Conservation (phyloP, 805 yeast genomes). For the Nakazawaea wickerhamii region DNA sequence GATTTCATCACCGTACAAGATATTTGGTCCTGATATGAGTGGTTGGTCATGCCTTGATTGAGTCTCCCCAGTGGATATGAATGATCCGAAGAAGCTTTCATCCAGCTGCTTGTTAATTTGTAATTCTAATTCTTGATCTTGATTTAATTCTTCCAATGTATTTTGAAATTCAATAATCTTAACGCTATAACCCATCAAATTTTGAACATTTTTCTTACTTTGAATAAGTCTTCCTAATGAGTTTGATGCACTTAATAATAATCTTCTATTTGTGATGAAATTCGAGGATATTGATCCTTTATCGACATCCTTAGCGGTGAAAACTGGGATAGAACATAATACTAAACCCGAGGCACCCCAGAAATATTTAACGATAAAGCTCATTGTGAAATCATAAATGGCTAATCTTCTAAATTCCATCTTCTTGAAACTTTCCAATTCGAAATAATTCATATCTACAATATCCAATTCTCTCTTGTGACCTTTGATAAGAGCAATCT, state of each 20-base stretch:
- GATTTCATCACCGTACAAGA: slow-evolving; percentile 50
- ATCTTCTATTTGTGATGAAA: slow-evolving; percentile 82
- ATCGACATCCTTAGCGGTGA: slow-evolving; percentile 32
- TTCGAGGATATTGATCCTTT: slow-evolving; percentile 54
- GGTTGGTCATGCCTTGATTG: slow-evolving; percentile 14
- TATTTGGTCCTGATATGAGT: slow-evolving; percentile 27
- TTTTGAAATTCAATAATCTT: slow-evolving; percentile 69
- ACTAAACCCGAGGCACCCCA: slow-evolving; percentile 95
- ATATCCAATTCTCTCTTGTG: slow-evolving; percentile 72
- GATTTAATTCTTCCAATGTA: slow-evolving; percentile 47
- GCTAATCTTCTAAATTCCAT: slow-evolving; percentile 69
- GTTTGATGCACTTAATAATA: slow-evolving; percentile 77
- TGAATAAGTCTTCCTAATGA: slow-evolving; percentile 84
- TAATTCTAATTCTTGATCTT: slow-evolving; percentile 20
- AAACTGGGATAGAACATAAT: slow-evolving; percentile 85
- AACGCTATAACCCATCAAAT: slow-evolving; percentile 74
- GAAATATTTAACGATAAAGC: slow-evolving; percentile 82
- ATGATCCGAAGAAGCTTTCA: slow-evolving; percentile 2
- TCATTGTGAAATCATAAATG: slow-evolving; percentile 78
- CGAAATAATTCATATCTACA: slow-evolving; percentile 76
- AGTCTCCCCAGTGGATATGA: neutral
- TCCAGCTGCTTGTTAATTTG: slow-evolving; percentile 11
- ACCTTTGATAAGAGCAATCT: slow-evolving; percentile 80
- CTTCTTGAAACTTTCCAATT: slow-evolving; percentile 70
- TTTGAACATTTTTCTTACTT: slow-evolving; percentile 78